A percentile compares a stretch with the other conserved stretches of the same genome.
Conservation (phyloP, 495 filamentous ascomycete genomes). For the Massariosphaeria phaeospora region DNA sequence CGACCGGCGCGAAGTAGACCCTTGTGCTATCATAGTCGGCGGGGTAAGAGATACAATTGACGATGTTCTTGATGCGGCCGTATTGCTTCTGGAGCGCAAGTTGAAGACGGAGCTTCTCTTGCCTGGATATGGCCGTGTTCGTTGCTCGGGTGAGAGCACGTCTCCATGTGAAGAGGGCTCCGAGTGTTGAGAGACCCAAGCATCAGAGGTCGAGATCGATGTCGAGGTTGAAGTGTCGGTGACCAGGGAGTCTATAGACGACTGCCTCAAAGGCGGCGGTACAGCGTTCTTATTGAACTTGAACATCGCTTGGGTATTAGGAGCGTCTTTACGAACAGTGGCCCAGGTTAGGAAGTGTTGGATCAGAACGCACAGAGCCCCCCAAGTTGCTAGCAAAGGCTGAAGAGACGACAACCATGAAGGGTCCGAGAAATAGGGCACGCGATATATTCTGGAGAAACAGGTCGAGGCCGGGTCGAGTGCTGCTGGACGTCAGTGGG, state of each 20-base stretch:
- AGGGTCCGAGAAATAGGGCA: slow-evolving; percentile 22
- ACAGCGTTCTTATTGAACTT: slow-evolving; percentile 30
- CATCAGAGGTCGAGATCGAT: slow-evolving; percentile 20
- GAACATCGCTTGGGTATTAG: slow-evolving; percentile 28
- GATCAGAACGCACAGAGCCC: slow-evolving; percentile 21
- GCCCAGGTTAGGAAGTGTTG: slow-evolving; percentile 20
- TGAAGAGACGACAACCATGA: slow-evolving; percentile 25
- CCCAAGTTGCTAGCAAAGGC: slow-evolving; percentile 19
- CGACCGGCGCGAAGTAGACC: slow-evolving; percentile 9
- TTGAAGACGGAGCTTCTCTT: slow-evolving; percentile 33
- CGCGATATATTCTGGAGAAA: slow-evolving; percentile 27
- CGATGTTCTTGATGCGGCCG: slow-evolving; percentile 25
- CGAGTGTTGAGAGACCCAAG: slow-evolving; percentile 26
- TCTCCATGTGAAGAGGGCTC: slow-evolving; percentile 23
- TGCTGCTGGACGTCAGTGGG: slow-evolving; percentile 22
- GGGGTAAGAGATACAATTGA: slow-evolving; percentile 22
- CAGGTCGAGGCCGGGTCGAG: slow-evolving; percentile 12
- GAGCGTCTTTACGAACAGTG: background rate
- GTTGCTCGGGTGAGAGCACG: slow-evolving; percentile 22
- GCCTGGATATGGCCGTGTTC: slow-evolving; percentile 7
- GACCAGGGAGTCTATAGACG: slow-evolving; percentile 28
- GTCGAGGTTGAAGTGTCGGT: slow-evolving; percentile 21
- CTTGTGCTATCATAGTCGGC: slow-evolving; percentile 18
- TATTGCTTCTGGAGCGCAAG: slow-evolving; percentile 33
- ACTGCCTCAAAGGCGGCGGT: slow-evolving; percentile 25